Conservation (phyloP, 495 filamentous ascomycete genomes). For the Podospora appendiculata region DNA sequence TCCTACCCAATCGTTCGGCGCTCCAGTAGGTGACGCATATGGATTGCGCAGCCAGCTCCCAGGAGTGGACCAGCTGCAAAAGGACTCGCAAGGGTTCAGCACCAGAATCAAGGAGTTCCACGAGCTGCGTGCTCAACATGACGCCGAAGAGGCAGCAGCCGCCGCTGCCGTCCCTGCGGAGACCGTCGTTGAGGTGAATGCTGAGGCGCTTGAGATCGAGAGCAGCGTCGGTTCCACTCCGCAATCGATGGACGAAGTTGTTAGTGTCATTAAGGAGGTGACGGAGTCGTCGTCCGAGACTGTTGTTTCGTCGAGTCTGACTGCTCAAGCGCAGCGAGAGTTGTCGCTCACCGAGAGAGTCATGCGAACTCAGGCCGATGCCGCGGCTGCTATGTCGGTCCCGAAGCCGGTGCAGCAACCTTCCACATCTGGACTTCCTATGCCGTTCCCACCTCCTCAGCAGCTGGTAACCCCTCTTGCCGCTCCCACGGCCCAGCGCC, state of each 20-base stretch:
- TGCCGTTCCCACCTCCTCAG: constrained; percentile 62
- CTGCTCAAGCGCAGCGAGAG: constrained; percentile 5
- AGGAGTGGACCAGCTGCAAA: constrained; percentile 33
- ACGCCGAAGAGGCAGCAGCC: constrained; percentile 32
- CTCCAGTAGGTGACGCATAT: constrained; percentile 17
- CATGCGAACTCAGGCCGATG: constrained; percentile 59
- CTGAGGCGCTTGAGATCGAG: neutral
- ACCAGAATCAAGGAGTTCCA: constrained; percentile 48
- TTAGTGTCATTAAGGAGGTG: neutral
- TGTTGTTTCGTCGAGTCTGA: constrained; percentile 4
- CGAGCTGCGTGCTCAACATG: constrained; percentile 48
- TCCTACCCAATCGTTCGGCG: constrained; percentile 24
- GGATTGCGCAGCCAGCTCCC: constrained; percentile 33
- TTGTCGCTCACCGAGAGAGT: constrained; percentile 83
- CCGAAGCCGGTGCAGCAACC: constrained; percentile 56
- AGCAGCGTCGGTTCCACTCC: neutral
- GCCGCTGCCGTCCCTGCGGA: constrained; percentile 4
- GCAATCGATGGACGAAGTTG: neutral
- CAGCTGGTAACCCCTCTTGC: constrained; percentile 72
- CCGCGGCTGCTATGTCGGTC: constrained; percentile 39
- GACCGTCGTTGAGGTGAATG: constrained; percentile 2
- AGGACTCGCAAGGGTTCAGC: constrained; percentile 44
- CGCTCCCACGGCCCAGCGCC: constrained; percentile 78
- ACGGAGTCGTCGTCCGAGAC: neutral
- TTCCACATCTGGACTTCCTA: constrained; percentile 55